Evolutionary conservation across 106 monocot species (phyloP).

Genomic region (Dendrobium huoshanense): DNA sequence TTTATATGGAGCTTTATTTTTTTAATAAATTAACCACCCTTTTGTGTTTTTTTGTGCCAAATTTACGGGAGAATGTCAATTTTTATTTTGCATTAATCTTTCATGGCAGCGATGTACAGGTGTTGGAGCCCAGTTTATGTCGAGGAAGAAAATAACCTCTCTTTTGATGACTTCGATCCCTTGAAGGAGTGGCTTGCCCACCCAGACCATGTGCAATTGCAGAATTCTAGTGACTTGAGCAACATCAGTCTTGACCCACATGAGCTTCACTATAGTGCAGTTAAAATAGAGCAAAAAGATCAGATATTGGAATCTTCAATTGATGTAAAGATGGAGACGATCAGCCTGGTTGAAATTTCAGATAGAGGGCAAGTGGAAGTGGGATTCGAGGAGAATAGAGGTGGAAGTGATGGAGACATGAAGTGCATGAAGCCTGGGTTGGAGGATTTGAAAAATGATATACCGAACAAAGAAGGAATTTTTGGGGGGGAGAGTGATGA

Average conservation of each 20-base stretch:
- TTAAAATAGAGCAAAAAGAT: background rate
- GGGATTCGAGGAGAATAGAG: constrained; percentile 4
- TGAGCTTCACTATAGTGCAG: background rate
- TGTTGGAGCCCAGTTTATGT: background rate
- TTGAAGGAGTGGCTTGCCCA: background rate
- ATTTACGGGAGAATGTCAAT: background rate
- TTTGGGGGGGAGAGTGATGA: background rate
- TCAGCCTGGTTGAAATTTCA: background rate
- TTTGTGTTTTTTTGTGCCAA: background rate
- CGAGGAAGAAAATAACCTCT: background rate
- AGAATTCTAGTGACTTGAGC: constrained; percentile 2
- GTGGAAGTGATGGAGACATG: background rate
- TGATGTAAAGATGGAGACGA: constrained; percentile 7
- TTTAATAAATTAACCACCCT: background rate
- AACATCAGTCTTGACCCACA: background rate
- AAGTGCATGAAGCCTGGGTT: background rate
- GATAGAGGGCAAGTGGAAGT: background rate
- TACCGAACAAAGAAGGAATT: background rate
- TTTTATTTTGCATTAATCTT: constrained; percentile 5
- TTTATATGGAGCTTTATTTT: background rate
- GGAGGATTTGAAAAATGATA: background rate
- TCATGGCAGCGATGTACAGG: background rate
- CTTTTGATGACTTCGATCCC: background rate
- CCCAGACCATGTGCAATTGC: constrained; percentile 5
- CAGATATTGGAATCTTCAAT: constrained; percentile 1